These are phyloP conservation scores for Suhomyces wounanorum DNA, from an alignment of 1,139 yeast species.

Conservation along the genomic window DNA sequence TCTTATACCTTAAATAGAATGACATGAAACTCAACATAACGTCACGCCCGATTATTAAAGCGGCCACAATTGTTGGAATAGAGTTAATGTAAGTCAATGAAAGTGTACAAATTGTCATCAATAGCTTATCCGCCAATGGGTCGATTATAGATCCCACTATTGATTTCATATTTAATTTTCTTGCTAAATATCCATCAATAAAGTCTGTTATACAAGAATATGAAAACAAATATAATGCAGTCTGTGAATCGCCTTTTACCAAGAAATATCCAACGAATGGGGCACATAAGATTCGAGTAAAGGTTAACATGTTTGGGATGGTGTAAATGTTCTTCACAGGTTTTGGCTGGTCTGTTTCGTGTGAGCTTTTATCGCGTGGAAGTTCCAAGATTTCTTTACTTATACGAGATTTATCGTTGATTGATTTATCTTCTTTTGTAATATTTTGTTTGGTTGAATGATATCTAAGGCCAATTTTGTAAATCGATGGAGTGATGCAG, in stretches of 20 bases:
- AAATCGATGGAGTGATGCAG: not conserved
- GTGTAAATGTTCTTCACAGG: slow-evolving; percentile 50
- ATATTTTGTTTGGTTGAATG: not conserved
- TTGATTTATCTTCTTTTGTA: not conserved
- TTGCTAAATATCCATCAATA: slow-evolving; percentile 87
- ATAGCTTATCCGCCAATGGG: slow-evolving; percentile 91
- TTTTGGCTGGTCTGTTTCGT: not conserved
- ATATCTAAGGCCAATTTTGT: not conserved
- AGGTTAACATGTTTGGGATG: slow-evolving; percentile 80
- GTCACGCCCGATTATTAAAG: slow-evolving; percentile 83
- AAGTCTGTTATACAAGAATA: slow-evolving; percentile 91
- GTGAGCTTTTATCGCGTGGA: not conserved
- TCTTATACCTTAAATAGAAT: slow-evolving; percentile 66
- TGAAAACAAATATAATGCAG: slow-evolving; percentile 72
- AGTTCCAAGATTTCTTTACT: not conserved
- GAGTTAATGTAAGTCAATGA: slow-evolving; percentile 71
- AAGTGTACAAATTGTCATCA: slow-evolving; percentile 84
- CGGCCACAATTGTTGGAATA: slow-evolving; percentile 69
- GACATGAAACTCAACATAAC: slow-evolving; percentile 75
- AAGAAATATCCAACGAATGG: slow-evolving; percentile 84
- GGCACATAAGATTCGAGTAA: slow-evolving; percentile 74
- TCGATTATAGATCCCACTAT: slow-evolving; percentile 90
- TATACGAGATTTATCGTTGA: not conserved
- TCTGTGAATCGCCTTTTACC: slow-evolving; percentile 56
- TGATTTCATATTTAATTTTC: slow-evolving; percentile 73